phyloP scores from a whole-genome alignment of 2,329 filamentous ascomycete species.

The Ambrosiella xylebori region DNA sequence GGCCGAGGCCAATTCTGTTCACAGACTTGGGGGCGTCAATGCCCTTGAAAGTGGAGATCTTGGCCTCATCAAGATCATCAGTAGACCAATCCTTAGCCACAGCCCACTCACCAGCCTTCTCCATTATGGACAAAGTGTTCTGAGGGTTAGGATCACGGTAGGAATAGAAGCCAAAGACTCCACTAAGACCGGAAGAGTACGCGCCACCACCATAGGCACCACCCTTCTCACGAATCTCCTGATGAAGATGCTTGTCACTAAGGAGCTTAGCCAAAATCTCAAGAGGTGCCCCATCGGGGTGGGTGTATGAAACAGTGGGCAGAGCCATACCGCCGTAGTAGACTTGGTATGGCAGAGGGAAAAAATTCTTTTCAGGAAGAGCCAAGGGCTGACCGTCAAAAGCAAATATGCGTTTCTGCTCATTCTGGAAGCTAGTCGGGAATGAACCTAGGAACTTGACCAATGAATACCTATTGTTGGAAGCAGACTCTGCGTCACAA shows the following conservation, averaged over 20 bases:
- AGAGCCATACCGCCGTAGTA: slow-evolving; percentile 79
- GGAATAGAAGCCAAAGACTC: slow-evolving; percentile 84
- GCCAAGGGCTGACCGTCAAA: slow-evolving; percentile 8
- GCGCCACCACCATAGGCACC: slow-evolving; percentile 91
- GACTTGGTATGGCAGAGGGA: slow-evolving; percentile 89
- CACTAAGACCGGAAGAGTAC: slow-evolving; percentile 61
- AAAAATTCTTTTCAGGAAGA: slow-evolving; percentile 53
- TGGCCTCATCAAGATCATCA: slow-evolving; percentile 84
- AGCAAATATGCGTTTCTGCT: slow-evolving; percentile 5
- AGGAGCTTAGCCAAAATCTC: slow-evolving; percentile 82
- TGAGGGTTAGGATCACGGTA: slow-evolving; percentile 92
- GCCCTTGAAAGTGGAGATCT: slow-evolving; percentile 82
- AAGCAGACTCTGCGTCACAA: slow-evolving; percentile 58
- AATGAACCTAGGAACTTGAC: slow-evolving; percentile 36
- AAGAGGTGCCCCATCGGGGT: slow-evolving; percentile 57
- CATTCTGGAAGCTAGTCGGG: background rate
- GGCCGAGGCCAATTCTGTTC: slow-evolving; percentile 69
- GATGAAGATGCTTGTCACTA: slow-evolving; percentile 91
- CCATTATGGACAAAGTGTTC: slow-evolving; percentile 75
- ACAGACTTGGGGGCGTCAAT: slow-evolving; percentile 81
- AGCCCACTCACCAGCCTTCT: slow-evolving; percentile 67
- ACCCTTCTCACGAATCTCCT: slow-evolving; percentile 94
- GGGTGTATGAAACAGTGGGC: slow-evolving; percentile 68
- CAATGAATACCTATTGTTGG: slow-evolving; percentile 53
- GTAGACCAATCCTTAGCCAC: slow-evolving; percentile 64